Percentiles rank a stretch among this genome's conserved stretches.
phyloP scores from a whole-genome alignment of 371 early-diverging fungal genomes.

The Rhizopus stolonifer region DNA sequence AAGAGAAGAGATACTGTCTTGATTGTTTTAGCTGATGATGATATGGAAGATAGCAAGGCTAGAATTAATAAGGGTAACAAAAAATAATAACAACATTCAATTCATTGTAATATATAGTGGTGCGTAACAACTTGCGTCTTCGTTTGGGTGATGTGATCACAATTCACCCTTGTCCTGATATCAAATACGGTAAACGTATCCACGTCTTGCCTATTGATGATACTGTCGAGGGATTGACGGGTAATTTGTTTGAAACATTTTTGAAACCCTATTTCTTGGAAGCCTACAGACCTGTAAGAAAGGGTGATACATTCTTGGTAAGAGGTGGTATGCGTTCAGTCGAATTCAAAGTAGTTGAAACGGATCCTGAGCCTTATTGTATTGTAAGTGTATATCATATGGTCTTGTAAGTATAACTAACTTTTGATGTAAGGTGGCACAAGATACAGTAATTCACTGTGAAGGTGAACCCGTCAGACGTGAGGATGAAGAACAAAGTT shows the following conservation, averaged over 20 bases:
- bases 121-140: slow-evolving; percentile 96
- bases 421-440: slow-evolving; percentile 87
- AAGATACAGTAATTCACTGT: slow-evolving; percentile 97
- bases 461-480: slow-evolving; percentile 98
- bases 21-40: slow-evolving; percentile 90
- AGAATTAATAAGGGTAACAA: slow-evolving; percentile 86
- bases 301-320: slow-evolving; percentile 94
- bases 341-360: slow-evolving; percentile 99
- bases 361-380: slow-evolving; percentile 94
- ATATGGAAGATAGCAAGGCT: slow-evolving; percentile 91
- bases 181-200: slow-evolving; percentile 94
- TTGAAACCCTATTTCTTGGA: slow-evolving; percentile 98
- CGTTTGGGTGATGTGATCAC: slow-evolving; percentile 98
- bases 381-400: slow-evolving; percentile 70
- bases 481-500: slow-evolving; percentile 96
- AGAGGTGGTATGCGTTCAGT: slow-evolving; percentile 98
- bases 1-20: slow-evolving; percentile 97
- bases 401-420: slow-evolving; percentile 77
- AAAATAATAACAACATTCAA: no score
- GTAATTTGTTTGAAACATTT: slow-evolving; percentile 97
- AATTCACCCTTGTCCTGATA: slow-evolving; percentile 93
- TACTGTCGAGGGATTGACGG: slow-evolving; percentile 96
- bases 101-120: no score
- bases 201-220: slow-evolving; percentile 99
- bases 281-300: slow-evolving; percentile 91